phyloP scores from a whole-genome alignment of 1,284 basidiomycete species.

The Uromyces viciae-fabae region DNA sequence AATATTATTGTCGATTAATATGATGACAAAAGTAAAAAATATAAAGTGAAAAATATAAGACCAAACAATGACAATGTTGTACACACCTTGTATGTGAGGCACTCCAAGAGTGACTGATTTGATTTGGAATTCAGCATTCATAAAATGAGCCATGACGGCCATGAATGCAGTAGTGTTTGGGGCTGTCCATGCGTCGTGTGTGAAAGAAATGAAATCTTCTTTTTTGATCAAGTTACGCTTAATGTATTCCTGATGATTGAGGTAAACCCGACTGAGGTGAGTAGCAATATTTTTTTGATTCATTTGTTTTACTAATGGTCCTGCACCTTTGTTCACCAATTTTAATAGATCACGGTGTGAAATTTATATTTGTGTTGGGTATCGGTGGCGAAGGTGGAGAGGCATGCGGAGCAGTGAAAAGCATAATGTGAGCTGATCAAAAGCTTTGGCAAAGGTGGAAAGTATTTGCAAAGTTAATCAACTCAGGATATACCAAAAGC shows the following conservation, averaged over 20 bases:
- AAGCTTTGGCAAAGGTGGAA: too few species aligned
- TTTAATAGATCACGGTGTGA: not conserved
- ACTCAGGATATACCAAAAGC: too few species aligned
- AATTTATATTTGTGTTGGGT: too few species aligned
- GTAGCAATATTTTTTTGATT: not conserved
- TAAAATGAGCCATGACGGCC: not conserved
- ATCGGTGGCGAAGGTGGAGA: too few species aligned
- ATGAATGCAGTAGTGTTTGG: not conserved
- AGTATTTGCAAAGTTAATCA: too few species aligned
- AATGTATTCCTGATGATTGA: not conserved
- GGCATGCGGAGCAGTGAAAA: too few species aligned
- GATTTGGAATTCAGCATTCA: not conserved
- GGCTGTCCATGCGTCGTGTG: not conserved
- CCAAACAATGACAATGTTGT: not conserved
- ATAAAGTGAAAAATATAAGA: not conserved
- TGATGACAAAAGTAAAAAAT: too few species aligned
- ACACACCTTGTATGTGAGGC: not conserved
- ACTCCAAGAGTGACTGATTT: not conserved
- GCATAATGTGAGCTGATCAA: too few species aligned
- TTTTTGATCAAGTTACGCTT: not conserved
- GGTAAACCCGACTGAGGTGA: not conserved
- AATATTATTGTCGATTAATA: too few species aligned
- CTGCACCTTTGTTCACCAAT: not conserved
- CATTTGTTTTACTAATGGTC: not conserved
- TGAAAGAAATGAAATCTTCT: not conserved